A percentile compares a stretch with the other conserved stretches of the same genome.
Conservation (phyloP, 257 asterid genomes). For the Marsdenia floribunda region DNA sequence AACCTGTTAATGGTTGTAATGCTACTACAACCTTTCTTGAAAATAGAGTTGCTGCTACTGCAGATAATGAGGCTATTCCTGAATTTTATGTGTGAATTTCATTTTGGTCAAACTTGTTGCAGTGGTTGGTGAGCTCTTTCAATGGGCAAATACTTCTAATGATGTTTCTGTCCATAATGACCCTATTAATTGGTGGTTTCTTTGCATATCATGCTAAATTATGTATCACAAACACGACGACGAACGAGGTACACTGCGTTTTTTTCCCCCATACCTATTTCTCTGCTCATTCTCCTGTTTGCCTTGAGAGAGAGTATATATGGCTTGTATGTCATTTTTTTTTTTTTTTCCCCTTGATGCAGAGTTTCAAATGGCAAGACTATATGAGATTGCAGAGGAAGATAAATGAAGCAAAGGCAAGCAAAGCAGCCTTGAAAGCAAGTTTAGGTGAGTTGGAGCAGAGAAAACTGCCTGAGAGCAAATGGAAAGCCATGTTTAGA, state of each 20-base stretch:
- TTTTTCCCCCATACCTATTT: background rate
- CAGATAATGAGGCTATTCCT: too few species aligned
- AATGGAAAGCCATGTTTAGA: conserved; percentile 68
- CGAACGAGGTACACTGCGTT: conserved; percentile 63
- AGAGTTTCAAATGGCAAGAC: conserved; percentile 97
- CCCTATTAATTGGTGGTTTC: conserved; percentile 82
- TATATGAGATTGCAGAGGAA: conserved; percentile 76
- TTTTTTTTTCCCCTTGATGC: conserved; percentile 28
- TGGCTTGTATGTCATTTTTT: too few species aligned
- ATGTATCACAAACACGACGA: conserved; percentile 85
- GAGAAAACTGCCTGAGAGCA: conserved; percentile 52
- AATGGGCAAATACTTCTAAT: conserved; percentile 84
- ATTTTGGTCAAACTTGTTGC: conserved; percentile 34
- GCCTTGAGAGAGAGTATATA: background rate
- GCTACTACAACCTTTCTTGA: too few species aligned
- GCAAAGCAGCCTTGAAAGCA: conserved; percentile 75
- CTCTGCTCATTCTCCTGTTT: background rate
- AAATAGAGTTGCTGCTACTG: too few species aligned
- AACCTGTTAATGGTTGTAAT: too few species aligned
- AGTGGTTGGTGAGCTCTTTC: conserved; percentile 85
- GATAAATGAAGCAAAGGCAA: conserved; percentile 76
- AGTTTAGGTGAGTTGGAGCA: conserved; percentile 59
- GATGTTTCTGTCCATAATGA: conserved; percentile 74
- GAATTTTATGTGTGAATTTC: too few species aligned
- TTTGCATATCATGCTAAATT: conserved; percentile 84